phyloP scores from a whole-genome alignment of 768 basidiomycete genomes.

The Coprinopsis strossmayeri region DNA sequence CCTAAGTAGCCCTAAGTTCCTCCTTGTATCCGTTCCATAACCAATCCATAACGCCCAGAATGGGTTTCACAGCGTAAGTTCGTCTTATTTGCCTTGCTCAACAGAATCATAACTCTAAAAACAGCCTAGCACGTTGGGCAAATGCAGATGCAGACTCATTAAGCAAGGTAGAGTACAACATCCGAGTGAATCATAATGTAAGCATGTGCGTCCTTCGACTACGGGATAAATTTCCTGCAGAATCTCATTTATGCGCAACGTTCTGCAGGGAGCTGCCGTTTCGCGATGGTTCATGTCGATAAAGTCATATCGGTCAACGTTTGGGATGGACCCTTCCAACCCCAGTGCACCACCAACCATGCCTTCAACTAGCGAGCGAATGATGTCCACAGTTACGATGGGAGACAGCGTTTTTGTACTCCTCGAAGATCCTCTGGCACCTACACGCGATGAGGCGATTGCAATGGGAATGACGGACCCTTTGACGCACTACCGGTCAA shows the following conservation, averaged over 20 bases:
- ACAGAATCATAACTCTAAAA: neutral
- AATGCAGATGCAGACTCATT: slow-evolving; percentile 4
- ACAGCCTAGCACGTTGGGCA: slow-evolving; percentile 4
- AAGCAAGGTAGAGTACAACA: slow-evolving; percentile 1
- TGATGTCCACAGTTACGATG: slow-evolving; percentile 74
- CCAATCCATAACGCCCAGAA: neutral
- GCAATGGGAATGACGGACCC: slow-evolving; percentile 27
- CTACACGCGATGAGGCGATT: slow-evolving; percentile 55
- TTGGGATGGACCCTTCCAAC: slow-evolving; percentile 8
- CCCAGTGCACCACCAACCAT: slow-evolving; percentile 1
- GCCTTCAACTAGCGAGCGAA: slow-evolving; percentile 38
- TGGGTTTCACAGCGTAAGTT: slow-evolving; percentile 1
- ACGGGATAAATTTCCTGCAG: neutral
- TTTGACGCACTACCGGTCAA: slow-evolving; percentile 64
- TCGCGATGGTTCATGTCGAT: slow-evolving; percentile 5
- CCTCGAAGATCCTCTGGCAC: slow-evolving; percentile 70
- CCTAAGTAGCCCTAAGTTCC: neutral
- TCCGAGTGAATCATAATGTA: slow-evolving; percentile 8
- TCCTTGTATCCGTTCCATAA: neutral
- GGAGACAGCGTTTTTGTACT: slow-evolving; percentile 76
- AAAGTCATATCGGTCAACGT: slow-evolving; percentile 8
- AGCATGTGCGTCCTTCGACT: neutral
- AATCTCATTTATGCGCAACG: neutral
- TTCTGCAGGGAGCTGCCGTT: neutral
- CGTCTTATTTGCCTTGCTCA: no score